Percentiles rank a stretch among this genome's conserved stretches.
Conservation (phyloP, 495 filamentous ascomycete species). For the Daldinia vernicosa region DNA sequence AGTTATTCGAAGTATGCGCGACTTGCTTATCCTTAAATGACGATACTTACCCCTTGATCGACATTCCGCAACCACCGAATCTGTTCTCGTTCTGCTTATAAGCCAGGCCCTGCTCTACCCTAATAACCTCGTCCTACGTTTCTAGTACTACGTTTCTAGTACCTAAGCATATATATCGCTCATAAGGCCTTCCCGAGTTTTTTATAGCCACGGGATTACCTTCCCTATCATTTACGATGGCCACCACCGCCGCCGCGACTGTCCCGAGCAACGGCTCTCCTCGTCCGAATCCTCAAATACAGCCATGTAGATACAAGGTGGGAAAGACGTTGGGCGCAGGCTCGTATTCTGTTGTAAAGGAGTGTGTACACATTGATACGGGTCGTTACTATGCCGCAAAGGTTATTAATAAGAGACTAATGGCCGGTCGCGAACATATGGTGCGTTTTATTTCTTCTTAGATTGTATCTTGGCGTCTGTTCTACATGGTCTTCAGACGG, state of each 20-base stretch:
- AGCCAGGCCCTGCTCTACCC: constrained; percentile 5
- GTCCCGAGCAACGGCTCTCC: constrained; percentile 43
- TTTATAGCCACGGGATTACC: background rate
- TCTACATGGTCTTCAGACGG: background rate
- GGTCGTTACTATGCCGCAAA: constrained; percentile 98
- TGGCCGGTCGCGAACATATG: constrained; percentile 98
- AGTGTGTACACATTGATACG: constrained; percentile 98
- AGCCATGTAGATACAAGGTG: constrained; percentile 87
- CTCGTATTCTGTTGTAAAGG: constrained; percentile 98
- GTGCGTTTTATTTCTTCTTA: constrained; percentile 56
- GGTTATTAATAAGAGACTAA: constrained; percentile 98
- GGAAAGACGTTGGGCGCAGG: constrained; percentile 97
- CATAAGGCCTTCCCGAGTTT: background rate
- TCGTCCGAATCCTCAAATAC: constrained; percentile 55
- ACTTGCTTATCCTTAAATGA: constrained; percentile 6
- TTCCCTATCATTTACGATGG: constrained; percentile 43
- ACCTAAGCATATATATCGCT: background rate
- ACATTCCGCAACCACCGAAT: constrained; percentile 21
- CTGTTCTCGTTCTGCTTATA: constrained; percentile 14
- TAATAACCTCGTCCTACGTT: background rate
- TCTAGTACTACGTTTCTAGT: background rate
- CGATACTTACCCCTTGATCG: constrained; percentile 7
- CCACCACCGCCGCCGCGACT: constrained; percentile 38
- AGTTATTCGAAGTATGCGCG: constrained; percentile 9
- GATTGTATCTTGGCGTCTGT: background rate